Percentiles rank a stretch among this genome's conserved stretches.
Evolutionary conservation across 106 monocot genomes (phyloP).

Genomic region (Dendrobium catenatum): DNA sequence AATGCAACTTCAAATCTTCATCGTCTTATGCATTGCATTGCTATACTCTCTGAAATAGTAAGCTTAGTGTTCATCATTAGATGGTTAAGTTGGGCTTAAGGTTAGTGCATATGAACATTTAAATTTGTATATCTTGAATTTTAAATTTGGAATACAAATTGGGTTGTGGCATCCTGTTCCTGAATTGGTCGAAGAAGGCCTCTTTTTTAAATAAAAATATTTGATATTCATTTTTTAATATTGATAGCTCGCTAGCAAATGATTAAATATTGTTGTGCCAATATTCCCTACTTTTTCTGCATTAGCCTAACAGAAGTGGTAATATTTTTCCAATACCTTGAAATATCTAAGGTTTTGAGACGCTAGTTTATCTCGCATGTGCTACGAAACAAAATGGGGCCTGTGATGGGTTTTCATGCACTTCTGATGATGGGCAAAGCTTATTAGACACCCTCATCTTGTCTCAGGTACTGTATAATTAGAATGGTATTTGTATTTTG

Average conservation of each 20-base stretch:
- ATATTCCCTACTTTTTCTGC: neutral
- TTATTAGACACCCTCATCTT: constrained; percentile 58
- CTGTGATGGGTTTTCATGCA: constrained; percentile 7
- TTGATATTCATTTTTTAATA: neutral
- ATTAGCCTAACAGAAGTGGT: neutral
- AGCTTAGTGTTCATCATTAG: neutral
- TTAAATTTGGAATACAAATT: neutral
- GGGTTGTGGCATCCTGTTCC: neutral
- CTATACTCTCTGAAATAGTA: neutral
- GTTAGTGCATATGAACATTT: neutral
- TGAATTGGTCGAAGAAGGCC: neutral
- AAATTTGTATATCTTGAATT: neutral
- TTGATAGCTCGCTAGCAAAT: neutral
- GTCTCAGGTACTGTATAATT: constrained; percentile 31
- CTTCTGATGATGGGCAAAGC: constrained; percentile 34
- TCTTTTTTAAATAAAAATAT: neutral
- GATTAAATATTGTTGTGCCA: neutral
- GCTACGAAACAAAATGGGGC: constrained; percentile 9
- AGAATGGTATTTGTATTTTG: constrained; percentile 2
- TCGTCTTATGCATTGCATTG: too few relatives aligned
- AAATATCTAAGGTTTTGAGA: constrained; percentile 22
- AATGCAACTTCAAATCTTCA: too few relatives aligned
- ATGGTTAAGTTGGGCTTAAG: neutral
- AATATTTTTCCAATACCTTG: neutral
- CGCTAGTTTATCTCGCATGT: constrained; percentile 50